These are phyloP conservation scores for Amanita rimosa DNA, from an alignment of 768 basidiomycete species.

Conservation along the genomic window DNA sequence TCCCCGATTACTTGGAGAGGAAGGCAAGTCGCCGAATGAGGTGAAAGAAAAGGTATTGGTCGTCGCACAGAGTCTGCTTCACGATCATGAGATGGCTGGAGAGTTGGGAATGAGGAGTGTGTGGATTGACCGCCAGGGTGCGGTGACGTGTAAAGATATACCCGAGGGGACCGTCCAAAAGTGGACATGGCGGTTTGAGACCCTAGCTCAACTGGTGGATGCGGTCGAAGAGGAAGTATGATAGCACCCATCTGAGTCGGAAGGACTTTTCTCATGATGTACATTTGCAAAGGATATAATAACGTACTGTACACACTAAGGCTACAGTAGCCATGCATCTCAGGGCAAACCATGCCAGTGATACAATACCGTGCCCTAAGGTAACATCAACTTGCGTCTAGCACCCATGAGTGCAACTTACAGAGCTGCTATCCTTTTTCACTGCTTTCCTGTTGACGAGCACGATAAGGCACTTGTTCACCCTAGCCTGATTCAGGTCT, in stretches of 20 bases:
- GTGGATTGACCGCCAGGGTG: conserved; percentile 53
- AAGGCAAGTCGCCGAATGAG: conserved; percentile 13
- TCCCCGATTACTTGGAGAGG: conserved; percentile 24
- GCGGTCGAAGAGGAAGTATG: conserved; percentile 34
- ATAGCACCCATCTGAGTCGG: not conserved
- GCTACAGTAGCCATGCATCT: conserved; percentile 9
- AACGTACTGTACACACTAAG: not conserved
- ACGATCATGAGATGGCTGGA: conserved; percentile 57
- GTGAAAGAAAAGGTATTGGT: conserved; percentile 42
- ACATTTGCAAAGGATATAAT: not conserved
- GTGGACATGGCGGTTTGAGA: conserved; percentile 46
- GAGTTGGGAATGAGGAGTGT: conserved; percentile 43
- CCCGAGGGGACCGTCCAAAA: conserved; percentile 18
- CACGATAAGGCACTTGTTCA: conserved; percentile 90
- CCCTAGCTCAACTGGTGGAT: conserved; percentile 48
- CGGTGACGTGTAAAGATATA: conserved; percentile 31
- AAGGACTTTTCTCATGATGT: not conserved
- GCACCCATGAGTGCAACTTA: conserved; percentile 16
- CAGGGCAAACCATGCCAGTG: conserved; percentile 55
- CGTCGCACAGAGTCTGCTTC: conserved; percentile 56
- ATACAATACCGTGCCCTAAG: conserved; percentile 55
- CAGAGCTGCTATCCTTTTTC: conserved; percentile 57
- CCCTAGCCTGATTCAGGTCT: conserved; percentile 80
- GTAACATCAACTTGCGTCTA: not conserved
- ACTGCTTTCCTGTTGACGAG: conserved; percentile 82